Conservation (phyloP, 2,329 filamentous ascomycete species). For the Venturia carpophila region DNA sequence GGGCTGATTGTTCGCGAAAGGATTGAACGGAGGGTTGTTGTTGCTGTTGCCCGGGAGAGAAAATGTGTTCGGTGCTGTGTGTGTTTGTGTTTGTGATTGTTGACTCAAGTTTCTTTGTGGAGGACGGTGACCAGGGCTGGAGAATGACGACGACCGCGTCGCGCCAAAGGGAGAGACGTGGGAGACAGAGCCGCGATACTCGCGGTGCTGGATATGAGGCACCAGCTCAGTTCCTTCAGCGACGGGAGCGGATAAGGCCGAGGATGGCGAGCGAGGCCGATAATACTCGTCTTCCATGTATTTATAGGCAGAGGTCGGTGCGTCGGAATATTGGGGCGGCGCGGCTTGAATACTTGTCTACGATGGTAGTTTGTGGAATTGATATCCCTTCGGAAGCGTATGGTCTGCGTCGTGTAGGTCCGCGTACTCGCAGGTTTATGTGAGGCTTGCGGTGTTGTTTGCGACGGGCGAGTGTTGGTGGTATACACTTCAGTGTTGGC, state of each 20-base stretch:
- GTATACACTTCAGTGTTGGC: too few relatives aligned
- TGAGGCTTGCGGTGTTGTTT: neutral
- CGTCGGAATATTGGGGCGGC: neutral
- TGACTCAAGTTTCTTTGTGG: constrained; percentile 2
- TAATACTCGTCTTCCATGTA: constrained; percentile 26
- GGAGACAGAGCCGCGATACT: constrained; percentile 31
- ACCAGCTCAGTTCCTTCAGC: constrained; percentile 25
- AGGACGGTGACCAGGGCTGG: neutral
- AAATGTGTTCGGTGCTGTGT: neutral
- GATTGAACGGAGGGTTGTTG: constrained; percentile 10
- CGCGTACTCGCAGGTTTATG: neutral
- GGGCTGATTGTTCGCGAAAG: neutral
- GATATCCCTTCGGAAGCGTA: too few relatives aligned
- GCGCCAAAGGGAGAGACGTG: constrained; percentile 23
- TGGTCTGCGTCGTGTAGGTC: neutral
- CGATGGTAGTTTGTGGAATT: too few relatives aligned
- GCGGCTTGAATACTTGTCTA: too few relatives aligned
- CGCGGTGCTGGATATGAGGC: constrained; percentile 32
- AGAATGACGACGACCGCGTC: constrained; percentile 1
- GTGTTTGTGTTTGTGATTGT: constrained; percentile 1
- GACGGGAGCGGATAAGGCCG: constrained; percentile 39
- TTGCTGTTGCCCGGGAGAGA: constrained; percentile 16
- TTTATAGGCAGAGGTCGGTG: constrained; percentile 16
- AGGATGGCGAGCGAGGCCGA: constrained; percentile 36
- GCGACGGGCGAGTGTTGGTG: neutral